Base-by-base conservation (phyloP, 1,139 yeast genomes). In the Hemisphaericaspora xylanilytica region DNA sequence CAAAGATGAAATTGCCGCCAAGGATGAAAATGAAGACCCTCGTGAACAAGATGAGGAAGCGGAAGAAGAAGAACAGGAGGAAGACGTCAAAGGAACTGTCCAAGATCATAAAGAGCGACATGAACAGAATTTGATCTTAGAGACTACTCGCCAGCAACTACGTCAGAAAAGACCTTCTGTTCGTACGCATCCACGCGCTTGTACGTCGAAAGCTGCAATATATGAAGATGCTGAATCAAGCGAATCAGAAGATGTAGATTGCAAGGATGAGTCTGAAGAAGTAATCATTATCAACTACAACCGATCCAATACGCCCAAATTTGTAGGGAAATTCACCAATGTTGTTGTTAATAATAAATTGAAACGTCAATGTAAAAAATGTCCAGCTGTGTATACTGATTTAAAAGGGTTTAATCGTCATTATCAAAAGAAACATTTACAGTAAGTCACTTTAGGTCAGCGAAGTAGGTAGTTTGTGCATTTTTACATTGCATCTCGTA, bases 361-460 rank as follows among this genome's bases (percentile, higher is more conserved):
- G 13, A 50, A 47, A 41, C 43, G 54, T 18, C 48, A 50, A 42
- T 50, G 54, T 25, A 39, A 38, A 28, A 37, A 38, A 12, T 50
- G 53, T 35, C 28, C 34, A 9, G 37, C 39, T 3, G 36, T 33
- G 17, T 50, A 48, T 32, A 45, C 45, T 15, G 53, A 49, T 40
- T 40, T 50, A 20, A 48, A 49, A 36, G 51, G 52, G 5, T 50
- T 50, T 26, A 50, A 50, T 37, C 47, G 50, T 7, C 54, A 50
- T 33, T 50, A 40, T 34, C 46, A 48, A 35, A 42, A 34, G 14
- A 49, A 45, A 20, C 52, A 49, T 20, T 20, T 20, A 20, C 21
- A 6, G 8, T 20, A 28, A 28, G n/a, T n/a, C n/a, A n/a, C n/a
- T n/a, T n/a, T n/a, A n/a, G n/a, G n/a, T n/a, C n/a, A n/a, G n/a